Percentiles rank a stretch among this genome's conserved stretches.
Conservation (phyloP, 208 protist genomes). For the Trypanosomatidae sp. region DNA sequence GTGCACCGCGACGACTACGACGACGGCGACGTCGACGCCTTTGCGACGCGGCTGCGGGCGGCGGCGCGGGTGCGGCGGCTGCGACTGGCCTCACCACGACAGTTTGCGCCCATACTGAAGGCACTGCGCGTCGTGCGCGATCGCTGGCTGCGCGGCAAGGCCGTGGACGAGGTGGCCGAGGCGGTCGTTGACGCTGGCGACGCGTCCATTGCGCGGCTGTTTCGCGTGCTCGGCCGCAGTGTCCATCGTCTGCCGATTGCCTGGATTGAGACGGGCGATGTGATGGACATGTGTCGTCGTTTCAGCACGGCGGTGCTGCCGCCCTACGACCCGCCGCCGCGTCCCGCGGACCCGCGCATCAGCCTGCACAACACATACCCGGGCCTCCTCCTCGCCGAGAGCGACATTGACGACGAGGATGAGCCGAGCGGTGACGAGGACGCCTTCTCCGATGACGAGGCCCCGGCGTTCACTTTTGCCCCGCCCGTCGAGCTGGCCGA, state of each 20-base stretch:
- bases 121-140: conserved; percentile 72
- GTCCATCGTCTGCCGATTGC: conserved; percentile 81
- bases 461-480: conserved; percentile 77
- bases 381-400: conserved; percentile 81
- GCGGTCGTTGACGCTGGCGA: conserved; percentile 39
- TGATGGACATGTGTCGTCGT: conserved; percentile 81
- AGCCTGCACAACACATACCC: conserved; percentile 80
- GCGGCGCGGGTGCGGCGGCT: conserved; percentile 56
- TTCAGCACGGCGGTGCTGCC: conserved; percentile 48
- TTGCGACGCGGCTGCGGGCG: conserved; percentile 42
- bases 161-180: conserved; percentile 36
- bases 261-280: conserved; percentile 88
- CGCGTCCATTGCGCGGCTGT: conserved; percentile 48
- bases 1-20: conserved; percentile 31
- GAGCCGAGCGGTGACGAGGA: conserved; percentile 70
- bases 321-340: conserved; percentile 72
- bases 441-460: conserved; percentile 85
- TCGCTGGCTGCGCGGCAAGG: conserved; percentile 53
- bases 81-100: conserved; percentile 43
- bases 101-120: conserved; percentile 77
- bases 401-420: conserved; percentile 80
- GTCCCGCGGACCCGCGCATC: conserved; percentile 79
- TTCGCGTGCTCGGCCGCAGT: conserved; percentile 60
- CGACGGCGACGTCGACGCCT: conserved; percentile 68
- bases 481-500: conserved; percentile 71